Evolutionary conservation across 805 yeast genomes (phyloP).

Genomic region (Saturnispora sanitii): DNA sequence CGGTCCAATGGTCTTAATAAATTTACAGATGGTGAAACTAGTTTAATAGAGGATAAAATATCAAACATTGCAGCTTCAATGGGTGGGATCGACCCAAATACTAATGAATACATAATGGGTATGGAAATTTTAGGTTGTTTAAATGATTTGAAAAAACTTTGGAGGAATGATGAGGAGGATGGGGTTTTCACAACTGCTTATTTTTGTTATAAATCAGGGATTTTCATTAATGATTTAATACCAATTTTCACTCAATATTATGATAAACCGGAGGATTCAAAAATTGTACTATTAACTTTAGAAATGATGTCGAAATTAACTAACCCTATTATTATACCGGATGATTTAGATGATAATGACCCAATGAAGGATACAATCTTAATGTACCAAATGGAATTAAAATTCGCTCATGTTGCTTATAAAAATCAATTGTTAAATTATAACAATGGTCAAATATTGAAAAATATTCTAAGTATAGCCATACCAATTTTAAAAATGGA

Average conservation of each 20-base stretch:
- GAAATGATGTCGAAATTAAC: conserved; percentile 78
- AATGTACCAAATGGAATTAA: conserved; percentile 46
- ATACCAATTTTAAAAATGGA: conserved; percentile 47
- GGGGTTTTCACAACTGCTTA: conserved; percentile 77
- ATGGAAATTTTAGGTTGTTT: conserved; percentile 82
- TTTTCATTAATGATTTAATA: conserved; percentile 62
- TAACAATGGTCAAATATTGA: conserved; percentile 51
- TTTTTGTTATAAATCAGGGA: conserved; percentile 73
- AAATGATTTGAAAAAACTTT: conserved; percentile 71
- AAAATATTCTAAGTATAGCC: conserved; percentile 60
- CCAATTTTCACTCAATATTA: conserved; percentile 52
- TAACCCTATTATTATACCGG: conserved; percentile 65
- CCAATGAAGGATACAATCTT: conserved; percentile 38
- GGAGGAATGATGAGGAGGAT: neutral
- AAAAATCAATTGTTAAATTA: conserved; percentile 56
- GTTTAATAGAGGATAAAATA: conserved; percentile 43
- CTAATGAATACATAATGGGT: conserved; percentile 57
- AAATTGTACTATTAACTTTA: conserved; percentile 23
- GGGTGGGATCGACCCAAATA: conserved; percentile 75
- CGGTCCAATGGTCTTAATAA: neutral
- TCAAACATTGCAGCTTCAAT: conserved; percentile 70
- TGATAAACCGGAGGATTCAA: neutral
- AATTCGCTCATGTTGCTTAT: conserved; percentile 58
- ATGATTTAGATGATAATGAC: conserved; percentile 44
- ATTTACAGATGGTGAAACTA: conserved; percentile 5